These are phyloP conservation scores for Mytilinidion resinicola DNA, from an alignment of 495 filamentous ascomycete species.

Conservation along the genomic window DNA sequence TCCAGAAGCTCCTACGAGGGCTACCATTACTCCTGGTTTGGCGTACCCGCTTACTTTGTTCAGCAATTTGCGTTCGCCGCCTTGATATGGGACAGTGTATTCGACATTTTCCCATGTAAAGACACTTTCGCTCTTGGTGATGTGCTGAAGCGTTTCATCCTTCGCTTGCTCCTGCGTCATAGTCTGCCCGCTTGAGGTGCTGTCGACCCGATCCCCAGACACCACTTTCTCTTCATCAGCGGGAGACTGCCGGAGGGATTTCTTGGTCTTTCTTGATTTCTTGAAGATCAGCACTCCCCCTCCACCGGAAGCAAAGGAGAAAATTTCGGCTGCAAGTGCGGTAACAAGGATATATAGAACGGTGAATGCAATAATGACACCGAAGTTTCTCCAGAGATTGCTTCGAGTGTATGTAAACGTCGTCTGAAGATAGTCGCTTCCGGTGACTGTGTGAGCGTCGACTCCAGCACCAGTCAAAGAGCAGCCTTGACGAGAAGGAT, in stretches of 20 bases:
- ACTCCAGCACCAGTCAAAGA: constrained; percentile 5
- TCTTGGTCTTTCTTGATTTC: constrained; percentile 47
- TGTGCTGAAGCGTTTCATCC: constrained; percentile 28
- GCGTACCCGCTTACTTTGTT: constrained; percentile 22
- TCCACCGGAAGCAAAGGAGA: constrained; percentile 45
- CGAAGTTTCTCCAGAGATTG: constrained; percentile 19
- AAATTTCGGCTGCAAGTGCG: constrained; percentile 43
- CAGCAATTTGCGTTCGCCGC: constrained; percentile 3
- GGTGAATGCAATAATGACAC: constrained; percentile 14
- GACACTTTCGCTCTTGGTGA: constrained; percentile 38
- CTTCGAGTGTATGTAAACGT: background rate
- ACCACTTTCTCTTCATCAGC: constrained; percentile 27
- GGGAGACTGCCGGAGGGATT: constrained; percentile 38
- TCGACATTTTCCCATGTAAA: constrained; percentile 21
- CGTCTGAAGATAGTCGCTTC: constrained; percentile 3
- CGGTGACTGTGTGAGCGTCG: background rate
- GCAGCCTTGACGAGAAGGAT: constrained; percentile 2
- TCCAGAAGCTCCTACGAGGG: constrained; percentile 25
- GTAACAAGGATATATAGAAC: constrained; percentile 31
- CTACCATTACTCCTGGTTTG: constrained; percentile 22
- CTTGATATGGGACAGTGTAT: constrained; percentile 13
- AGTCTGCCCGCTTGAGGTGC: constrained; percentile 42
- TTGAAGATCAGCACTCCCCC: constrained; percentile 51
- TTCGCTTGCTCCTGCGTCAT: constrained; percentile 38
- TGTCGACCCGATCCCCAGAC: constrained; percentile 34